Conservation (phyloP, 345 rosid species). For the Carallia brachiata region DNA sequence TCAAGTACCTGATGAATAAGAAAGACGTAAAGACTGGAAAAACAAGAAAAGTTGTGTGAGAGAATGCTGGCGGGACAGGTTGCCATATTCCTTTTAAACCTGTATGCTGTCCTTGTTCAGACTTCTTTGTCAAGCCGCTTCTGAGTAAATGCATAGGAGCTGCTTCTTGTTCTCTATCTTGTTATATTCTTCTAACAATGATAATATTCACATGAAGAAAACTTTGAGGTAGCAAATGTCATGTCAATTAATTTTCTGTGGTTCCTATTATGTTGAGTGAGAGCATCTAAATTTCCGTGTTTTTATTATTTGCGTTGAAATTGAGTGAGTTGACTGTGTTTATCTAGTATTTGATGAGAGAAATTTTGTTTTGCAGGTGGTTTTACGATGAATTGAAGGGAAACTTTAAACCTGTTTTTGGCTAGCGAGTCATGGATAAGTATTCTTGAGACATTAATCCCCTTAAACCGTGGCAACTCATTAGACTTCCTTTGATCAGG, state of each 20-base stretch:
- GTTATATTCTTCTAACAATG: background rate
- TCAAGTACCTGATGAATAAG: background rate
- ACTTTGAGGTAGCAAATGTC: background rate
- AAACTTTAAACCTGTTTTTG: constrained; percentile 51
- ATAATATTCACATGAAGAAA: background rate
- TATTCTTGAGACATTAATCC: background rate
- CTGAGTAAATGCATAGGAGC: background rate
- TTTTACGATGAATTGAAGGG: constrained; percentile 59
- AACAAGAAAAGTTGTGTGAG: no score
- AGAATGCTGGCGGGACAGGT: background rate
- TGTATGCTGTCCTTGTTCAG: background rate
- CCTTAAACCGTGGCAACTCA: background rate
- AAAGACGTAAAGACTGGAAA: no score
- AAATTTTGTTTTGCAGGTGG: constrained; percentile 48
- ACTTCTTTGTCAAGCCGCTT: no score
- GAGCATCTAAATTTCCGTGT: no score
- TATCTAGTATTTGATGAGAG: background rate
- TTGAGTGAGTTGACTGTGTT: background rate
- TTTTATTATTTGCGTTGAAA: background rate
- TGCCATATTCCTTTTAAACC: background rate
- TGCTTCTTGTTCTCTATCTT: background rate
- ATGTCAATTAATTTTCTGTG: no score
- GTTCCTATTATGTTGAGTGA: background rate
- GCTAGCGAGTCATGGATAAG: constrained; percentile 27
- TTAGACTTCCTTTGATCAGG: constrained; percentile 26